These are phyloP conservation scores for Aleurites moluccanus DNA, from an alignment of 441 rosid genomes.

Conservation along the genomic window DNA sequence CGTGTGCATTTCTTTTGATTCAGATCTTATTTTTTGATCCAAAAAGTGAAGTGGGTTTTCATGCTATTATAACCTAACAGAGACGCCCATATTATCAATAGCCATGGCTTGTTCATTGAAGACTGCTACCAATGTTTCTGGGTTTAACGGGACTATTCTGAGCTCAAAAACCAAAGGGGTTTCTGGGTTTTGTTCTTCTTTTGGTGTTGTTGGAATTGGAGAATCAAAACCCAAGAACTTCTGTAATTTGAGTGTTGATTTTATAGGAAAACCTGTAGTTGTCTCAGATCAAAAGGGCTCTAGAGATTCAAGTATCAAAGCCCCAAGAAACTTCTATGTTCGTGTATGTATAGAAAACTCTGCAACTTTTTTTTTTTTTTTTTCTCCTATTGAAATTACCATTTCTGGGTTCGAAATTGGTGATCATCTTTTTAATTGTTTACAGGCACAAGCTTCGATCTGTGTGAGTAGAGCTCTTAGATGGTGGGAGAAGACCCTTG, in stretches of 20 bases:
- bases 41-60: constrained; percentile 12
- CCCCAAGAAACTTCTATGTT: too few relatives aligned
- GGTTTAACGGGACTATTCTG: constrained; percentile 19
- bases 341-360: too few relatives aligned
- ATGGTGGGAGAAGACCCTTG: constrained; percentile 77
- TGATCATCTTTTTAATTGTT: constrained; percentile 1
- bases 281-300: not conserved
- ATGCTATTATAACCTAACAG: too few relatives aligned
- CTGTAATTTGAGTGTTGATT: constrained; percentile 32
- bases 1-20: not conserved
- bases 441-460: constrained; percentile 43
- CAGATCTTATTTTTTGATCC: constrained; percentile 8
- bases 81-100: not conserved
- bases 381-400: not conserved
- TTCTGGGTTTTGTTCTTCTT: too few relatives aligned
- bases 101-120: constrained; percentile 39
- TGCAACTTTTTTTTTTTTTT: too few relatives aligned
- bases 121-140: constrained; percentile 21
- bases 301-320: too few relatives aligned
- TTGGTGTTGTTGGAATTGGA: constrained; percentile 17
- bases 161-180: constrained; percentile 26
- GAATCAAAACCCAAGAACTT: constrained; percentile 30
- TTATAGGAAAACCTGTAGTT: constrained; percentile 35
- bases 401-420: not conserved
- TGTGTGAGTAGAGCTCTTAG: constrained; percentile 48